Base-by-base conservation (phyloP, 1,284 basidiomycete genomes). In the Kalmanozyma brasiliensis region DNA sequence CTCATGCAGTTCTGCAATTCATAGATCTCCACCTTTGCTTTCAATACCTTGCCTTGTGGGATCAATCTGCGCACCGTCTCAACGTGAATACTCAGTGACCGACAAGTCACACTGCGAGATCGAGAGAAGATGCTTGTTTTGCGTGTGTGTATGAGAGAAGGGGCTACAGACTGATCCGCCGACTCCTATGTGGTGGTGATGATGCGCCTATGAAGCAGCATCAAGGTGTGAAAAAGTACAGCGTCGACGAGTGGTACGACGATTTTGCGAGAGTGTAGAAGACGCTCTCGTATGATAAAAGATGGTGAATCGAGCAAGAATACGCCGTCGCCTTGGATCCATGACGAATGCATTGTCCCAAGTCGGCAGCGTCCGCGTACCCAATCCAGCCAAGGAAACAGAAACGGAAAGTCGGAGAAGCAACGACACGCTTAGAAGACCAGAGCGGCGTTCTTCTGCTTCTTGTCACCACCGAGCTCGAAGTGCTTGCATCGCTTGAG, bases 401-500 rank as follows among this genome's bases (percentile, higher is more conserved):
- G 49, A 34, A 35, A 49, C 20, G 33, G 32, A 38, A 42, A 36
- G 24, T 20, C 32, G 29, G 7, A 35, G 14, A 35, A 43, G 24
- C 1, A 37, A 43, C 30, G 24, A 47, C 29, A 33, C 48, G 49
- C 59, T 77, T 80, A 82, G 88, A 93, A 94, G 83, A 88, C 88
- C 79, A 94, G 90, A 65, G 92, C 92, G 81, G 91, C 92, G 85
- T 93, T 92, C 88, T 95, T 93, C 82, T 93, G 94, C 91, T 98
- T 98, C 90, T 97, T 98, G 89, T 98, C 95, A 85, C 96, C 95
- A 86, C 95, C 94, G 63, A 97, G 91, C 87, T 97, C 94, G 87
- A 97, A 97, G 88, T 98, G 95, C 87, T 98, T 98, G 94, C 94
- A 97, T 81, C 96, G 94, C 88, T 98, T 98, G 83, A 98, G 87